phyloP scores from a whole-genome alignment of 495 filamentous ascomycete genomes.

The Xylaria flabelliformis region DNA sequence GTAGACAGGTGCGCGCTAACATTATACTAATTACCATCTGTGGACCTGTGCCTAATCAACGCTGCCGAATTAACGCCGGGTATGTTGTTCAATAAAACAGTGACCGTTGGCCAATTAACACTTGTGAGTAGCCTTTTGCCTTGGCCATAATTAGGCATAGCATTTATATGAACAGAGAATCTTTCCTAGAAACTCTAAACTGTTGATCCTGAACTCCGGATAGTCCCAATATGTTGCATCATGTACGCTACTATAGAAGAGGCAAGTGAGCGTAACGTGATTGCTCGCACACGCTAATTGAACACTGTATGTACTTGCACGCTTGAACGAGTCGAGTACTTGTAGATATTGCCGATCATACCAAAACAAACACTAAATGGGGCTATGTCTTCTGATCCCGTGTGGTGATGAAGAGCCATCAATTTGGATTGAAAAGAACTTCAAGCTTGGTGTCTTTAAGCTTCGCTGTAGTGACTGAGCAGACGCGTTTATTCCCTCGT shows the following conservation, averaged over 20 bases:
- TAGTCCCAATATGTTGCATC: not conserved
- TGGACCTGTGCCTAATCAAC: slow-evolving; percentile 17
- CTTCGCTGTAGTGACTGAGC: not conserved
- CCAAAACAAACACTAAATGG: not conserved
- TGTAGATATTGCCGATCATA: slow-evolving; percentile 1
- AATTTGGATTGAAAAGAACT: not conserved
- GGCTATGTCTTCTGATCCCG: not conserved
- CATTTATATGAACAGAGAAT: not conserved
- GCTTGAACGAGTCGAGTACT: not conserved
- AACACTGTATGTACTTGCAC: not conserved
- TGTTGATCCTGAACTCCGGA: not conserved
- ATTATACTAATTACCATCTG: not conserved
- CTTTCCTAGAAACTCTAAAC: not conserved
- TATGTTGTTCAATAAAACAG: slow-evolving; percentile 1
- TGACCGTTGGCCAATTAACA: slow-evolving; percentile 3
- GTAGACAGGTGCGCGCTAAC: not conserved
- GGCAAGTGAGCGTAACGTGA: slow-evolving; percentile 5
- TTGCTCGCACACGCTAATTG: slow-evolving; percentile 8
- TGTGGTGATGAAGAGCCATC: not conserved
- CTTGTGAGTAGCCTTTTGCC: not conserved
- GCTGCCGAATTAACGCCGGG: slow-evolving; percentile 14
- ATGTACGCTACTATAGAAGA: slow-evolving; percentile 5
- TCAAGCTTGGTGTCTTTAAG: not conserved
- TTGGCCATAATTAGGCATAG: slow-evolving; percentile 10
- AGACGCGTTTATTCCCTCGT: slow-evolving; percentile 3